Evolutionary conservation across 75 land plant species (phyloP), one percentile per base, ranked within the genome.

Genomic region (Azolla pinnata): DNA sequence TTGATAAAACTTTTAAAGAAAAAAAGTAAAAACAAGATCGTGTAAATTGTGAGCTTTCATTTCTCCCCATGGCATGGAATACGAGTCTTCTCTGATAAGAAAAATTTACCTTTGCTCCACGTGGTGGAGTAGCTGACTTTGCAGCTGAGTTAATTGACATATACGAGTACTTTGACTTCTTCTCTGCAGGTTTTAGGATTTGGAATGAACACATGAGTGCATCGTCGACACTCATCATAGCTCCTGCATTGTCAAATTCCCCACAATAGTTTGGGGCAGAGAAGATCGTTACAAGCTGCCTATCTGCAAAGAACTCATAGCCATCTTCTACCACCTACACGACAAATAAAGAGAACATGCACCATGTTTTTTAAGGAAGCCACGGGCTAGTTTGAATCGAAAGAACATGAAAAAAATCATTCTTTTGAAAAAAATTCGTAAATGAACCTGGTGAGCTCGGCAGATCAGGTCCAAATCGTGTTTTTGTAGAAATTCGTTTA

Each of bases 221-320:
- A 18, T 77, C 81, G 50, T 80, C 83, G 17, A 85, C 88, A 63
- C 83, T 86, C 89, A 86, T 86, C 89, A 86, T 83, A 54, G 88
- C 88, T 65, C 88, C 88, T 64, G 88, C 82, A 67, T 85, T 85
- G 44, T 85, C 86, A 67, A 85, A 85, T 75, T 85, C 88, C 18
- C 86, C 88, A 62, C 88, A 85, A 62, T 85, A 85, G 64, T 85
- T 85, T 10, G 88, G 88, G 12, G 82, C 82, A 14, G 82, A 79
- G 65, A 79, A 79, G 40, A 76, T 66, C n/a, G 87, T 84, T 12
- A 84, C 87, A 48, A 84, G 81, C 54, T 84, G 85, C 53, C 87
- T 74, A 35, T 81, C 69, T 46, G 85, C 85, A 75, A 84, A 84
- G 56, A 84, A 84, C 35, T 84, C 87, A 67, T 84, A 84, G 1